Base-by-base conservation (phyloP, 768 basidiomycete species). In the Naganishia onofrii region DNA sequence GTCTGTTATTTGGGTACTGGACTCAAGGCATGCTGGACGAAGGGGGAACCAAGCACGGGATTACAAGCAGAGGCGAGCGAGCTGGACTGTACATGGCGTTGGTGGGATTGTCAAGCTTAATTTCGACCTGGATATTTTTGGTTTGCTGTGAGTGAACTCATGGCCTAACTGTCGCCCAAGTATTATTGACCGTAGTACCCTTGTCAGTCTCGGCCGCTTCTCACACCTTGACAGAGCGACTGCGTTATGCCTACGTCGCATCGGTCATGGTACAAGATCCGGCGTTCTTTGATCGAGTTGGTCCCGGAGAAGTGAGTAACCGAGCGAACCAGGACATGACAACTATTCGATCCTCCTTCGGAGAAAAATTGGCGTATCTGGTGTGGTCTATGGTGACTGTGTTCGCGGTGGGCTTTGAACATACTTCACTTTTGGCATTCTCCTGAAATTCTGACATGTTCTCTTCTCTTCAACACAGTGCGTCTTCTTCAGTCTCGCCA, bases 231-330 rank as follows among this genome's bases (percentile, higher is more conserved):
- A 68, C 75, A 29, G 72, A 74, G 36, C 32, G 68, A 23, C 66
- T 75, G 4, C 71, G 74, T 12, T 70, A 74, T 36, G 44, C 71
- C 19, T 77, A 77, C 67, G 74, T 77, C 32, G 70, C 72, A 0
- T 69, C 76, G 1, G 66, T 77, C 9, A 42, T 77, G 13, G 63
- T 69, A 7, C 75, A 76, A 54, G 75, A 76, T 67, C 71, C 72
- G 38, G 73, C 75, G 1, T 76, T 76, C 68, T 76, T 76, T 53
- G 76, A 77, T 60, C 71, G 73, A 2, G 65, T 75, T 19, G 76
- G 76, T 32, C 60, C 76, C 1, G 76, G 75, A 46, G 75, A 77
- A 57, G 70, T 77, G 52, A 69, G 71, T 19, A 69, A 73, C 12
- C 44, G 74, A 21, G 65, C 74, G 6, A 73, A 70, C 65, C 75